Evolutionary conservation across 1,284 basidiomycete species (phyloP).

Genomic region (Austropuccinia psidii): DNA sequence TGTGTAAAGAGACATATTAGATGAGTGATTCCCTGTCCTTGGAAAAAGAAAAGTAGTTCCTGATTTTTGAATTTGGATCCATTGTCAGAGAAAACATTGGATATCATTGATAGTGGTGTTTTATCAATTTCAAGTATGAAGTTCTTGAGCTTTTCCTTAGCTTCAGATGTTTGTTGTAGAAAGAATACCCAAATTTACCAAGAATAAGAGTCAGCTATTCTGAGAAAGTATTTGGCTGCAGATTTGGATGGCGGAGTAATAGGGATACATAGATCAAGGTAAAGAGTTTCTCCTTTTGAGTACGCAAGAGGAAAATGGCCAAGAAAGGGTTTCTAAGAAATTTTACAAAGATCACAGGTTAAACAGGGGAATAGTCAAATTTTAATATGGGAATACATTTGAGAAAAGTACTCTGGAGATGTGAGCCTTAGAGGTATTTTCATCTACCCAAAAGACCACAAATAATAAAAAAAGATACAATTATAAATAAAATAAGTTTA

Average conservation of each 20-base stretch:
- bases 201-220: not conserved
- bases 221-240: not conserved
- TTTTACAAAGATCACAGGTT: not conserved
- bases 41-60: not conserved
- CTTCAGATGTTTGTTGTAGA: not conserved
- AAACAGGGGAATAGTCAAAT: not conserved
- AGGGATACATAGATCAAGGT: not conserved
- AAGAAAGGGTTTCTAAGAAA: not conserved
- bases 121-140: not conserved
- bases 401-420: not conserved
- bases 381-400: constrained; percentile 3
- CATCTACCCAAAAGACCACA: too few species aligned
- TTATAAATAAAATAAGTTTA: too few species aligned
- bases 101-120: not conserved
- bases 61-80: not conserved
- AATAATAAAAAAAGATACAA: too few species aligned
- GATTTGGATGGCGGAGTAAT: not conserved
- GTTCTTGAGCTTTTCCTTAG: not conserved
- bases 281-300: not conserved
- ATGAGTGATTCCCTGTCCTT: not conserved
- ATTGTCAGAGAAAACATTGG: not conserved
- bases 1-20: not conserved
- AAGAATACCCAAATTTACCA: constrained; percentile 5
- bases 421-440: too few species aligned
- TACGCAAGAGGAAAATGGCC: not conserved